A percentile compares a stretch with the other conserved stretches of the same genome.
These are phyloP conservation scores for Ogataea allantospora DNA, from an alignment of 805 yeast genomes.

Conservation along the genomic window DNA sequence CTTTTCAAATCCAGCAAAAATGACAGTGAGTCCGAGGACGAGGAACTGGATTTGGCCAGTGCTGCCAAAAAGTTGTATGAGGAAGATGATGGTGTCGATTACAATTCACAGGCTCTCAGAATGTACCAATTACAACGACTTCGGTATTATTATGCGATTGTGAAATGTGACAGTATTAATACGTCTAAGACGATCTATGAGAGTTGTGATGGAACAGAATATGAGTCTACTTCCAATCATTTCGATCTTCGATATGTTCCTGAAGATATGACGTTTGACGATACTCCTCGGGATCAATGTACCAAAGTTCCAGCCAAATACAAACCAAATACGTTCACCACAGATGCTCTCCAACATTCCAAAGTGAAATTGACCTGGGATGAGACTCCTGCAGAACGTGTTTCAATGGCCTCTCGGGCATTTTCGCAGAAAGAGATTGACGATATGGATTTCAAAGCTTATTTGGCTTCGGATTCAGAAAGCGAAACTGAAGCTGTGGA, in stretches of 20 bases:
- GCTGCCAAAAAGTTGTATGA: constrained; percentile 72
- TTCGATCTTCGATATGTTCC: constrained; percentile 93
- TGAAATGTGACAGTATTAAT: constrained; percentile 68
- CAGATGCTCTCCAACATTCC: constrained; percentile 95
- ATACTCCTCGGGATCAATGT: constrained; percentile 73
- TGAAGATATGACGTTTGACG: constrained; percentile 85
- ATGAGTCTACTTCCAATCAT: constrained; percentile 90
- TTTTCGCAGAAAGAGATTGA: constrained; percentile 87
- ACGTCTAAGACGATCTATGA: constrained; percentile 78
- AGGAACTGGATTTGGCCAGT: constrained; percentile 45
- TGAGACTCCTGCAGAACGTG: constrained; percentile 91
- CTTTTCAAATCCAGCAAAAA: constrained; percentile 55
- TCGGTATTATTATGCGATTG: constrained; percentile 90
- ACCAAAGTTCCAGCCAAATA: constrained; percentile 70
- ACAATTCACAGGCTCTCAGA: constrained; percentile 79
- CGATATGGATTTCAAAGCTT: constrained; percentile 90
- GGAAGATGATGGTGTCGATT: constrained; percentile 80
- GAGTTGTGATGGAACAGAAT: constrained; percentile 92
- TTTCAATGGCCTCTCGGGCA: constrained; percentile 70
- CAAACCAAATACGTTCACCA: constrained; percentile 76
- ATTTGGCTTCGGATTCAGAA: constrained; percentile 75
- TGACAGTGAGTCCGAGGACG: constrained; percentile 35
- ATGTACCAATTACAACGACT: constrained; percentile 90
- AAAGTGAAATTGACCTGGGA: constrained; percentile 98
- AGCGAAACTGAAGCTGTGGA: constrained; percentile 47